These are phyloP conservation scores for Brassica incana DNA, from an alignment of 345 rosid genomes.

Conservation along the genomic window DNA sequence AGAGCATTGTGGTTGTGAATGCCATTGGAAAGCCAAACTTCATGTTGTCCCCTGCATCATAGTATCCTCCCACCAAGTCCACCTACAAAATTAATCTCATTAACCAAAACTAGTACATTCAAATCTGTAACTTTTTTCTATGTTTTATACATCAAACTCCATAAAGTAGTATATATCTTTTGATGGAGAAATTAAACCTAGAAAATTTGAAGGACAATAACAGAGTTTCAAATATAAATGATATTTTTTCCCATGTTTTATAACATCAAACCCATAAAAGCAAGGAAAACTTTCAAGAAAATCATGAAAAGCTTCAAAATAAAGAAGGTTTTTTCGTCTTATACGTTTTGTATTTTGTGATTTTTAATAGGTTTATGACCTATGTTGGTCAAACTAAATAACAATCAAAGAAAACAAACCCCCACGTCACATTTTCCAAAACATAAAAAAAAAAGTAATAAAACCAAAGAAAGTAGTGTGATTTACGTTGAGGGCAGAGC, in stretches of 20 bases:
- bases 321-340: background rate
- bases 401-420: background rate
- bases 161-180: slow-evolving; percentile 19
- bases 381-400: background rate
- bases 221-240: background rate
- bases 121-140: background rate
- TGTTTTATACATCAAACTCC: slow-evolving; percentile 8
- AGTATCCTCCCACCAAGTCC: slow-evolving; percentile 86
- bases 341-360: background rate
- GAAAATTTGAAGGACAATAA: background rate
- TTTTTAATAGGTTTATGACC: background rate
- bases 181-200: background rate
- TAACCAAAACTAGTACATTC: background rate
- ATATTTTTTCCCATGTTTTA: background rate
- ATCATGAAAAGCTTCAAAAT: background rate
- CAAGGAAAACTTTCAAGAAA: background rate
- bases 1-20: slow-evolving; percentile 70
- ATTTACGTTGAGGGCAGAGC: slow-evolving; percentile 68
- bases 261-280: background rate
- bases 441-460: background rate
- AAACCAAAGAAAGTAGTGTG: background rate
- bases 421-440: slow-evolving; percentile 2
- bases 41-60: slow-evolving; percentile 90
- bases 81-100: slow-evolving; percentile 43
- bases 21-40: slow-evolving; percentile 95